These are phyloP conservation scores for Bremia lactucae DNA, from an alignment of 352 stramenopile genomes.

Conservation along the genomic window DNA sequence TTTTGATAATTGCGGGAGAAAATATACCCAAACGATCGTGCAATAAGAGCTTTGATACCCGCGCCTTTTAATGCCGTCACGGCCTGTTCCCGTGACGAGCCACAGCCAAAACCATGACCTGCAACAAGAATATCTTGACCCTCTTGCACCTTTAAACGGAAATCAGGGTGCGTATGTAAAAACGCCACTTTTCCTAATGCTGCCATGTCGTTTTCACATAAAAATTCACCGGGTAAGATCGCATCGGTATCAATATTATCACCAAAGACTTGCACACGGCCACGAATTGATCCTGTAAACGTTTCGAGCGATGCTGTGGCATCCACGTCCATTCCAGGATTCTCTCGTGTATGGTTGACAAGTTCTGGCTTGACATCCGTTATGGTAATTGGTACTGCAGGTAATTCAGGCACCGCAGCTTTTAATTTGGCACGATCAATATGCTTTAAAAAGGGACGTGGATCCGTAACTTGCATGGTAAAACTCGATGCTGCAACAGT, in stretches of 20 bases:
- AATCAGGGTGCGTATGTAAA: conserved; percentile 78
- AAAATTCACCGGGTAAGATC: conserved; percentile 71
- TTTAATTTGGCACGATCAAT: conserved; percentile 45
- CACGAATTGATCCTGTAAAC: conserved; percentile 45
- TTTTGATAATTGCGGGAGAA: conserved; percentile 85
- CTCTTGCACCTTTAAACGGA: conserved; percentile 63
- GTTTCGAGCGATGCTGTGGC: conserved; percentile 29
- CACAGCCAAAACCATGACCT: conserved; percentile 73
- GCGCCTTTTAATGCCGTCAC: conserved; percentile 75
- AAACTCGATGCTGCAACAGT: conserved; percentile 79
- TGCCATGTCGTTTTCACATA: conserved; percentile 82
- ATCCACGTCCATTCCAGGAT: conserved; percentile 9
- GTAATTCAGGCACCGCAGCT: conserved; percentile 39
- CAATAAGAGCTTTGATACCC: conserved; percentile 72
- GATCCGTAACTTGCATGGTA: conserved; percentile 69
- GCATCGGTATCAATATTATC: conserved; percentile 86
- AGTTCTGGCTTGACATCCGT: conserved; percentile 49
- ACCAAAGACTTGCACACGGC: conserved; percentile 71
- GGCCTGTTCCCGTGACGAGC: conserved; percentile 76
- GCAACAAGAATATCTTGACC: conserved; percentile 71
- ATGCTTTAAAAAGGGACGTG: conserved; percentile 53
- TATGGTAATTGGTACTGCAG: conserved; percentile 28
- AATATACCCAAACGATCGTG: conserved; percentile 80
- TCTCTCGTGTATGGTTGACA: conserved; percentile 6
- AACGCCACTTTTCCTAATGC: conserved; percentile 77